A percentile compares a stretch with the other conserved stretches of the same genome.
Evolutionary conservation across 2,329 filamentous ascomycete genomes (phyloP).

Genomic region (Phoma sp.): DNA sequence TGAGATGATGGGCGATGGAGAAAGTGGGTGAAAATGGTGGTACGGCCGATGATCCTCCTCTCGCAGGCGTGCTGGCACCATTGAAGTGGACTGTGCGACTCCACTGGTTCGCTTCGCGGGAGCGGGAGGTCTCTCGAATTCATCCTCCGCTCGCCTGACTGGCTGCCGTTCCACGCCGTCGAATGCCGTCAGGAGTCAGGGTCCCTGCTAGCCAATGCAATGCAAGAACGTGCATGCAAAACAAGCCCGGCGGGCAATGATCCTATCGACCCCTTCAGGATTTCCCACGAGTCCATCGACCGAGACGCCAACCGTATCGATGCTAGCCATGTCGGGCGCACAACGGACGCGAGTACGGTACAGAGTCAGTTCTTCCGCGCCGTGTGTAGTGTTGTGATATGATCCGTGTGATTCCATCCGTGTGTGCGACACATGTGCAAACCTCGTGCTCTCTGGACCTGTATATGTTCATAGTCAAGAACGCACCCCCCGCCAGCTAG

Average conservation of each 20-base stretch:
- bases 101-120: slow-evolving; percentile 20
- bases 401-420: slow-evolving; percentile 18
- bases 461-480: slow-evolving; percentile 19
- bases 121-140: slow-evolving; percentile 3
- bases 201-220: slow-evolving; percentile 16
- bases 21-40: slow-evolving; percentile 12
- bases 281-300: background rate
- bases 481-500: slow-evolving; percentile 13
- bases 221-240: slow-evolving; percentile 12
- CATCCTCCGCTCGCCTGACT: slow-evolving; percentile 13
- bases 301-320: slow-evolving; percentile 19
- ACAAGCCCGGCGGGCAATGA: background rate
- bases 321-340: slow-evolving; percentile 18
- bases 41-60: slow-evolving; percentile 12
- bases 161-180: slow-evolving; percentile 4
- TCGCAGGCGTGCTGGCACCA: background rate
- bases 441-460: slow-evolving; percentile 6
- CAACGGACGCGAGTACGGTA: slow-evolving; percentile 18
- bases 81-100: slow-evolving; percentile 11
- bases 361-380: slow-evolving; percentile 17
- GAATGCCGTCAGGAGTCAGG: background rate
- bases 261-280: slow-evolving; percentile 7
- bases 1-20: slow-evolving; percentile 9
- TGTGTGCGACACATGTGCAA: slow-evolving; percentile 19
- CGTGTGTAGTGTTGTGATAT: slow-evolving; percentile 19